Conservation (phyloP, 257 asterid genomes). For the Orobanche coerulescens region DNA sequence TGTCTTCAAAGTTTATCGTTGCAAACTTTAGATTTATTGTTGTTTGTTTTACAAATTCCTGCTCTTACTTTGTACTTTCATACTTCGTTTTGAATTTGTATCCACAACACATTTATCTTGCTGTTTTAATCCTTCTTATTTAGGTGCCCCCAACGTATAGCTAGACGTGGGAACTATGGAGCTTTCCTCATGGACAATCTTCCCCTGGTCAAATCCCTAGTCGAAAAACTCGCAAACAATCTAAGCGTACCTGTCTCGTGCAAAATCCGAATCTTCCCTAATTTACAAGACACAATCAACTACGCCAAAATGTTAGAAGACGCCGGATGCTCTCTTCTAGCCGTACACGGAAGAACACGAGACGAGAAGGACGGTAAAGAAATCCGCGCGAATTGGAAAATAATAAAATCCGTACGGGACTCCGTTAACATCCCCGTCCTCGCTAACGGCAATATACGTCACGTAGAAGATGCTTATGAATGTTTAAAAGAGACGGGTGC, state of each 20-base stretch:
- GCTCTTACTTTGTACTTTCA: neutral
- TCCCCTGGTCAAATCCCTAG: constrained; percentile 74
- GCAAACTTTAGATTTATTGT: neutral
- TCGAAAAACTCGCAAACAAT: constrained; percentile 62
- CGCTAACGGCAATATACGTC: constrained; percentile 82
- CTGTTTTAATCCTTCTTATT: neutral
- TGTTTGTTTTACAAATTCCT: neutral
- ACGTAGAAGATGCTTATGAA: constrained; percentile 58
- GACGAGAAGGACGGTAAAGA: constrained; percentile 90
- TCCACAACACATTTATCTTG: constrained; percentile 1
- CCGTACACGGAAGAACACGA: constrained; percentile 93
- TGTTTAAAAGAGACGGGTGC: constrained; percentile 74
- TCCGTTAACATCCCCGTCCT: constrained; percentile 86
- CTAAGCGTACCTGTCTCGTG: constrained; percentile 83
- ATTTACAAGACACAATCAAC: constrained; percentile 64
- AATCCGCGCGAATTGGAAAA: constrained; percentile 80
- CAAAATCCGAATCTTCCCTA: constrained; percentile 79
- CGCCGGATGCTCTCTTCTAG: constrained; percentile 89
- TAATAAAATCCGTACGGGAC: constrained; percentile 71
- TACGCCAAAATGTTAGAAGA: constrained; percentile 95
- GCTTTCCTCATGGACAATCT: constrained; percentile 98
- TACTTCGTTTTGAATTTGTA: constrained; percentile 1
- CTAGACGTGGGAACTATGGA: constrained; percentile 84
- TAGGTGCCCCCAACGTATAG: constrained; percentile 97
- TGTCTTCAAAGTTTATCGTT: neutral